A percentile compares a stretch with the other conserved stretches of the same genome.
Evolutionary conservation across 73 alveolate genomes (phyloP).

Genomic region (Paramecium octaurelia): DNA sequence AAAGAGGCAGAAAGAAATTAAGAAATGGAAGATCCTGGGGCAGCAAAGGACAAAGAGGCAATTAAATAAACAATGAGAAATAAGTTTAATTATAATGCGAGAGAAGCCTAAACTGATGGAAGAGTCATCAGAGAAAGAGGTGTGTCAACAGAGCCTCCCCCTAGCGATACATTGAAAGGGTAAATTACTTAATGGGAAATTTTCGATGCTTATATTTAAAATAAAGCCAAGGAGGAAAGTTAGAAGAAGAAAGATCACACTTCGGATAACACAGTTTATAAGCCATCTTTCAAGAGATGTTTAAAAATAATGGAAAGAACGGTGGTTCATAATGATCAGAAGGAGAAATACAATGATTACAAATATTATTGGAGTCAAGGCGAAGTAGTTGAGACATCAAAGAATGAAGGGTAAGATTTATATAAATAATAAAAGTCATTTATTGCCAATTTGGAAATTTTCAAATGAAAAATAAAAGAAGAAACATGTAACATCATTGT

Average conservation of each 20-base stretch:
- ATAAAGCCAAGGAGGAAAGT: constrained; percentile 66
- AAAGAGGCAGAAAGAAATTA: constrained; percentile 76
- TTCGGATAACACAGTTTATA: constrained; percentile 81
- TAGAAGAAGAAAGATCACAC: constrained; percentile 76
- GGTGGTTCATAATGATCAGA: constrained; percentile 95
- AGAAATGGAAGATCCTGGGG: constrained; percentile 73
- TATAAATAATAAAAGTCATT: constrained; percentile 21
- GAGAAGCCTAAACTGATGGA: constrained; percentile 90
- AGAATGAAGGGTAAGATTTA: constrained; percentile 48
- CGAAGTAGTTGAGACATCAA: constrained; percentile 65
- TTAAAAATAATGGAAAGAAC: constrained; percentile 97
- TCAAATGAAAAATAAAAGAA: constrained; percentile 96
- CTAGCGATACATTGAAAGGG: constrained; percentile 76
- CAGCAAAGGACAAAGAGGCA: constrained; percentile 64
- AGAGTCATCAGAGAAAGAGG: constrained; percentile 84
- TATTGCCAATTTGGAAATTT: constrained; percentile 97
- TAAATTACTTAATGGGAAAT: constrained; percentile 99
- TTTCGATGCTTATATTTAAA: constrained; percentile 93
- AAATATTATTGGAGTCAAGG: constrained; percentile 79
- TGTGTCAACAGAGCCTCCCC: constrained; percentile 94
- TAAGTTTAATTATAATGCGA: constrained; percentile 88
- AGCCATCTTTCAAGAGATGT: constrained; percentile 89
- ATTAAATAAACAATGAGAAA: constrained; percentile 85
- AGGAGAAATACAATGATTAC: constrained; percentile 94
- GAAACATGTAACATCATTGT: constrained; percentile 96